Percentiles rank a stretch among this genome's conserved stretches.
phyloP scores from a whole-genome alignment of 306 rosid genomes.

The Luffa aegyptiaca region DNA sequence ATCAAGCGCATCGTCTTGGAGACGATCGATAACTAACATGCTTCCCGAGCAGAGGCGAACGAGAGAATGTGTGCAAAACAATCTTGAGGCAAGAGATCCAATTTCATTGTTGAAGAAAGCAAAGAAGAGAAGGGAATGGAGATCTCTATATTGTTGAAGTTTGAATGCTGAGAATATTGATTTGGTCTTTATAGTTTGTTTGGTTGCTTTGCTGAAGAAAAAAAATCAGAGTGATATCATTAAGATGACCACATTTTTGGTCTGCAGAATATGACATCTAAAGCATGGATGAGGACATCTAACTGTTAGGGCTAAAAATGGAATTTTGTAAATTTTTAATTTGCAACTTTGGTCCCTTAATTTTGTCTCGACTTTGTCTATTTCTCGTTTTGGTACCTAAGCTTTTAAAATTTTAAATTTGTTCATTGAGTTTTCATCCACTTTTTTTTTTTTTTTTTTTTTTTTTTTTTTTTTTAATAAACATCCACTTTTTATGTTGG shows the following conservation, averaged over 20 bases:
- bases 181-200: not conserved
- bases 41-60: constrained; percentile 39
- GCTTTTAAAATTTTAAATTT: no score
- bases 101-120: not conserved
- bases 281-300: constrained; percentile 6
- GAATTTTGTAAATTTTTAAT: not conserved
- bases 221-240: not conserved
- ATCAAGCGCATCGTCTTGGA: constrained; percentile 17
- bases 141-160: not conserved
- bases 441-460: no score
- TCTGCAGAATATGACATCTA: not conserved
- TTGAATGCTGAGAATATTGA: not conserved
- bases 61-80: constrained; percentile 44
- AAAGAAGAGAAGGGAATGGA: not conserved
- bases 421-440: no score
- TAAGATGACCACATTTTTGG: constrained; percentile 13
- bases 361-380: not conserved
- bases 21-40: constrained; percentile 18
- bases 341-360: not conserved
- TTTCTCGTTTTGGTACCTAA: no score
- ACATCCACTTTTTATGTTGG: no score
- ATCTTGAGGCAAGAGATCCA: constrained; percentile 41
- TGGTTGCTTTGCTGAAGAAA: not conserved
- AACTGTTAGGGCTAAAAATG: not conserved
- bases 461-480: no score